Evolutionary conservation across 2,329 filamentous ascomycete genomes (phyloP).

Genomic region (Fusarium sp.): DNA sequence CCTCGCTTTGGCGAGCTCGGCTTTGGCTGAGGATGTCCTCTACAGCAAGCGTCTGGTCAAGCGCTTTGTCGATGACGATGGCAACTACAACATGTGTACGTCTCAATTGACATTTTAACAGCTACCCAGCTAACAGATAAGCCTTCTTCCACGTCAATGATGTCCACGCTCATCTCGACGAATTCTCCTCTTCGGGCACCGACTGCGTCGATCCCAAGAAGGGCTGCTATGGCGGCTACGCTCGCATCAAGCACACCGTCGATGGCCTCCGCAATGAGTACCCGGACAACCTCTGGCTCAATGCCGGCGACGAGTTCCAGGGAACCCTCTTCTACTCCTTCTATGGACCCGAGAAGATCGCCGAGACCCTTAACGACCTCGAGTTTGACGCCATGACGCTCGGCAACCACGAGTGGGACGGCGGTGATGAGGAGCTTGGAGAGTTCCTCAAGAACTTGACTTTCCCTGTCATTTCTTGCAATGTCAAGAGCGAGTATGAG

Average conservation of each 20-base stretch:
- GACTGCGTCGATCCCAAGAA: slow-evolving; percentile 68
- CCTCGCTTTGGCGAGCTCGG: slow-evolving; percentile 45
- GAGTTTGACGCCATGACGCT: slow-evolving; percentile 77
- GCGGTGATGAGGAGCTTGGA: slow-evolving; percentile 71
- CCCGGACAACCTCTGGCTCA: slow-evolving; percentile 72
- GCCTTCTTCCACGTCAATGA: slow-evolving; percentile 78
- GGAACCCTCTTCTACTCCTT: slow-evolving; percentile 76
- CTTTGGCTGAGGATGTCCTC: slow-evolving; percentile 58
- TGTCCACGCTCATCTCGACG: slow-evolving; percentile 74
- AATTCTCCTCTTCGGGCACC: slow-evolving; percentile 70
- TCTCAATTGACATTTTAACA: not conserved
- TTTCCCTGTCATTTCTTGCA: slow-evolving; percentile 73
- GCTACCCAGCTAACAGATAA: slow-evolving; percentile 22
- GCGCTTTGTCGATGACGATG: slow-evolving; percentile 60
- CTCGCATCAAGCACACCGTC: slow-evolving; percentile 71
- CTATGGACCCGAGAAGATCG: slow-evolving; percentile 76
- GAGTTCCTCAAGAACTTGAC: slow-evolving; percentile 72
- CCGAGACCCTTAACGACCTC: slow-evolving; percentile 72
- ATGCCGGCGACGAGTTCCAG: slow-evolving; percentile 77
- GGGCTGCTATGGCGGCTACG: slow-evolving; percentile 74
- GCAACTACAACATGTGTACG: slow-evolving; percentile 66
- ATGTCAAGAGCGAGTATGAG: slow-evolving; percentile 70
- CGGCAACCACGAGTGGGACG: slow-evolving; percentile 76
- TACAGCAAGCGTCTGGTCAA: slow-evolving; percentile 62
- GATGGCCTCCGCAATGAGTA: slow-evolving; percentile 67